These are phyloP conservation scores for Aschersonia sp. DNA, from an alignment of 2,329 filamentous ascomycete species.

Conservation along the genomic window DNA sequence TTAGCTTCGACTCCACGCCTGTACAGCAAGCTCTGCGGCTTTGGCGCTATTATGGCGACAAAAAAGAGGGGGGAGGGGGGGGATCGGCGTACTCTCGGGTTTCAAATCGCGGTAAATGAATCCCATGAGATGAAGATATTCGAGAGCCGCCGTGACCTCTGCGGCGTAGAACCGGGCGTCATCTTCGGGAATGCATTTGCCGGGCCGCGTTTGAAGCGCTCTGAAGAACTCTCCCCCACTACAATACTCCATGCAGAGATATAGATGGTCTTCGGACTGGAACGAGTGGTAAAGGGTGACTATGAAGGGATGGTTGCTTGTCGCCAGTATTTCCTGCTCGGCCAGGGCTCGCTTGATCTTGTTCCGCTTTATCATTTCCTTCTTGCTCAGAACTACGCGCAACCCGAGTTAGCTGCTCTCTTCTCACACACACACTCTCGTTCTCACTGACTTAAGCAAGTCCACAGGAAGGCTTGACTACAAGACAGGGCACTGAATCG, in stretches of 20 bases:
- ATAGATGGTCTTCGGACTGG: constrained; percentile 96
- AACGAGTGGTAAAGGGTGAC: constrained; percentile 98
- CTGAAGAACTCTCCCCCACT: constrained; percentile 97
- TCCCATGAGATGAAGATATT: constrained; percentile 96
- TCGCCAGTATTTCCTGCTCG: constrained; percentile 95
- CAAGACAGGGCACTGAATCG: too few species aligned
- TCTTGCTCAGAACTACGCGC: constrained; percentile 79
- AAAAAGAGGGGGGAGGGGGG: too few species aligned
- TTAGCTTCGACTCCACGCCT: not conserved
- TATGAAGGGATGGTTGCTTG: constrained; percentile 98
- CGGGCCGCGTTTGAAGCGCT: constrained; percentile 86
- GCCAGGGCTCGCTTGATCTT: constrained; percentile 98
- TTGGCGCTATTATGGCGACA: too few species aligned
- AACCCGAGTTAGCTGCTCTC: not conserved
- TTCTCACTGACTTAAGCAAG: too few species aligned
- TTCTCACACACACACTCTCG: not conserved
- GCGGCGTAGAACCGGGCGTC: constrained; percentile 95
- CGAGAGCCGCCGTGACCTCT: constrained; percentile 89
- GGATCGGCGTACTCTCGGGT: constrained; percentile 67
- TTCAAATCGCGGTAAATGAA: constrained; percentile 98
- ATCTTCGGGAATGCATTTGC: constrained; percentile 94
- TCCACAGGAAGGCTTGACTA: too few species aligned
- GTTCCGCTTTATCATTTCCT: constrained; percentile 99
- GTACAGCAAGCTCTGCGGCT: too few species aligned
- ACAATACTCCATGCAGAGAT: constrained; percentile 99